Evolutionary conservation across 495 filamentous ascomycete genomes (phyloP).

Genomic region (Lepraria neglecta): DNA sequence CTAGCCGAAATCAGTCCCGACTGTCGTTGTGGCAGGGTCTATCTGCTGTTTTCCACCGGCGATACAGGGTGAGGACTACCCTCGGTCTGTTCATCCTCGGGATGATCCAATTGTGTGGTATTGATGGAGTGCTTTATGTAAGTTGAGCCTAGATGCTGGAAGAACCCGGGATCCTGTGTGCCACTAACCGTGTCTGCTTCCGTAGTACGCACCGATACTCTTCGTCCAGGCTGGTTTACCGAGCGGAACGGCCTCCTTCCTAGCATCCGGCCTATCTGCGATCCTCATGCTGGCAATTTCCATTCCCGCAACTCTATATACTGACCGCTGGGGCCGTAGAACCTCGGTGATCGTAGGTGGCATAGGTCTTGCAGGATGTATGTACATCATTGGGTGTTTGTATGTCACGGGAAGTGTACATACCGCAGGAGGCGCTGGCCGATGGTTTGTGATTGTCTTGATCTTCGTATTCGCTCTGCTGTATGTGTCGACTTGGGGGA

Average conservation of each 20-base stretch:
- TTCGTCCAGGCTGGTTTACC: slow-evolving; percentile 48
- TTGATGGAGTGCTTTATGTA: slow-evolving; percentile 49
- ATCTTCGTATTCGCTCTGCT: slow-evolving; percentile 40
- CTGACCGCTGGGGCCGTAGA: slow-evolving; percentile 60
- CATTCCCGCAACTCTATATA: slow-evolving; percentile 50
- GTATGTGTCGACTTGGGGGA: slow-evolving; percentile 36
- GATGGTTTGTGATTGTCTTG: slow-evolving; percentile 50
- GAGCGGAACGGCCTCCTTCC: slow-evolving; percentile 44
- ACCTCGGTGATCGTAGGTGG: slow-evolving; percentile 52
- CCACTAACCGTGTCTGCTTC: slow-evolving; percentile 2
- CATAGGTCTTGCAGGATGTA: slow-evolving; percentile 38
- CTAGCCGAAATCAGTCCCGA: not conserved
- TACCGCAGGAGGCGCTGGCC: slow-evolving; percentile 37
- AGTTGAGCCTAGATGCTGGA: slow-evolving; percentile 22
- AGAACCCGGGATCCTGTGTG: not conserved
- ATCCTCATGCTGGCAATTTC: slow-evolving; percentile 49
- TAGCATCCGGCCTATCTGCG: slow-evolving; percentile 49
- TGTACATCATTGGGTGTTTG: slow-evolving; percentile 46
- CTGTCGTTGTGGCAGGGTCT: not conserved
- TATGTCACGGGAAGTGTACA: slow-evolving; percentile 48
- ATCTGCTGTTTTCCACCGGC: slow-evolving; percentile 28
- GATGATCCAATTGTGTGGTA: slow-evolving; percentile 44
- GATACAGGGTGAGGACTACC: slow-evolving; percentile 34
- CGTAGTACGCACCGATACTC: slow-evolving; percentile 47
- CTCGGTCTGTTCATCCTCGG: slow-evolving; percentile 43